Base-by-base conservation (phyloP, 176 grass and related monocot genomes). In the Avena atlantica region DNA sequence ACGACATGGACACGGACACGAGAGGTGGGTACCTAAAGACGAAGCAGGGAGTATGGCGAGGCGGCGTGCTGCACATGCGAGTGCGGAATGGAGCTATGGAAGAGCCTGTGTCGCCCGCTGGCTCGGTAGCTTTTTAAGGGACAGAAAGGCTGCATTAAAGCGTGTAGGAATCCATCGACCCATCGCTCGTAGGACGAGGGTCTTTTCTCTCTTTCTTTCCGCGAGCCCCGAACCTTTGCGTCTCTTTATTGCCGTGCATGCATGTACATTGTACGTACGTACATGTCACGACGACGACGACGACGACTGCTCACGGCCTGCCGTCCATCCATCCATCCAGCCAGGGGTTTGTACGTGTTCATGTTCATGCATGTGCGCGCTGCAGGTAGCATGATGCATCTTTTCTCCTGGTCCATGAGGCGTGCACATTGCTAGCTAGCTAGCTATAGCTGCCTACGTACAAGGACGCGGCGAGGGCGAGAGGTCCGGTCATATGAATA, bases 81-180 rank as follows among this genome's bases (percentile, higher is more conserved):
- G 10, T 45, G 56, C 58, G 62, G 49, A 14, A 21, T 9, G 23
- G 45, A 42, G 40, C 40, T 42, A 64, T 49, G 49, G 21, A 23
- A 20, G 69, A 74, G 55, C 62, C 29, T 14, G 10, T 25, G 11
- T 27, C 61, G 63, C 12, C 25, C 12, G 12, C 29, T 76, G 5
- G 68, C 2, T 4, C 8, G 50, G 47, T 66, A 11, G 77, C 77
- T 79, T 92, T 92, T 94, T 85, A 91, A 75, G 90, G 81, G 87
- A 85, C 81, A 94, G 51, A 76, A 85, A 75, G 89, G 50, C 76
- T 44, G 85, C 76, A 91, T 88, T 85, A 84, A 91, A 88, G 85
- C 12, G 69, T 8, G 78, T 68, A 61, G 65, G 62, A 79, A 44
- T 12, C 21, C 69, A 78, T 52, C 20, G 81, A 6, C n/a, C 69